Conservation (phyloP, 2,329 filamentous ascomycete species). For the Clarireedia homoeocarpa region DNA sequence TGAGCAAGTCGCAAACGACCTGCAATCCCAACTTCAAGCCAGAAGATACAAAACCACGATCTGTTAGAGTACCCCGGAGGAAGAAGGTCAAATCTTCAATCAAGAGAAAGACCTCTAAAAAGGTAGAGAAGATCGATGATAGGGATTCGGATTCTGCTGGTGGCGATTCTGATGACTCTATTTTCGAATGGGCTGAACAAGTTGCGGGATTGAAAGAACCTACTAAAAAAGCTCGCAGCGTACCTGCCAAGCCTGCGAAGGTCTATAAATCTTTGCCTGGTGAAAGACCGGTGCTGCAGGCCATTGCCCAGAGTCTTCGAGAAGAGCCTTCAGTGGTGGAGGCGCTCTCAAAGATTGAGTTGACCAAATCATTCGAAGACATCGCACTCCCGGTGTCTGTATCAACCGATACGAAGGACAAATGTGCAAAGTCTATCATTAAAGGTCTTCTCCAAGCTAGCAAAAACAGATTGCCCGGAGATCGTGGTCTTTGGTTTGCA, state of each 20-base stretch:
- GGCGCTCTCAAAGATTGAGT: not conserved
- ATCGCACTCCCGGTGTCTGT: not conserved
- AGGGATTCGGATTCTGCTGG: conserved; percentile 2
- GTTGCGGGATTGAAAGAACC: conserved; percentile 4
- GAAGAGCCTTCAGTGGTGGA: not conserved
- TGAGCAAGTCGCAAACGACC: conserved; percentile 22
- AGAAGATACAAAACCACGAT: conserved; percentile 1
- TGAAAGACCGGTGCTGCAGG: conserved; percentile 2
- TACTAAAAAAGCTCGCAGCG: not conserved
- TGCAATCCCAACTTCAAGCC: conserved; percentile 28
- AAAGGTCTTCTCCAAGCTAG: conserved; percentile 18
- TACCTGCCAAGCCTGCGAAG: conserved; percentile 1
- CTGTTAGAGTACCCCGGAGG: not conserved
- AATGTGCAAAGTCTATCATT: conserved; percentile 14
- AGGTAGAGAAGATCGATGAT: not conserved
- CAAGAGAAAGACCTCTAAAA: not conserved
- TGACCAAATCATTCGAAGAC: not conserved
- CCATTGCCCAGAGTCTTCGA: not conserved
- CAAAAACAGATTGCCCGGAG: conserved; percentile 23
- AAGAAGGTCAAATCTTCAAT: not conserved
- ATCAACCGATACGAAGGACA: not conserved
- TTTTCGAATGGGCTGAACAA: conserved; percentile 18
- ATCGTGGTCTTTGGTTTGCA: conserved; percentile 26
- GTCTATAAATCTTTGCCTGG: conserved; percentile 1
- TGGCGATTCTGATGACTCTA: conserved; percentile 16